Base-by-base conservation (phyloP, 495 filamentous ascomycete species). In the Saxophila tyrrhenica region DNA sequence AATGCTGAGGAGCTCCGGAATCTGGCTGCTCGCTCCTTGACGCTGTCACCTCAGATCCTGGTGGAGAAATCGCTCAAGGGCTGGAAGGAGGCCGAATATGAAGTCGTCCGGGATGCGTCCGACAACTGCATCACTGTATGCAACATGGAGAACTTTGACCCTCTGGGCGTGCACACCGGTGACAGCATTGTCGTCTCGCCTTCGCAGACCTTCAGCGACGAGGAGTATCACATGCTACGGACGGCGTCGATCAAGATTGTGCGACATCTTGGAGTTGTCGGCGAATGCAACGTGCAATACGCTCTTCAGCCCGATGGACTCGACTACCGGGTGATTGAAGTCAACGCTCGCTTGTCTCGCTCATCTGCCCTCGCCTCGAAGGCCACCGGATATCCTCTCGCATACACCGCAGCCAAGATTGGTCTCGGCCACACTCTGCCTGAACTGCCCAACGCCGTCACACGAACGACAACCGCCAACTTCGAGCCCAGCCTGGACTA, bases 111-210 rank as follows among this genome's bases (percentile, higher is more conserved):
- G 58, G 92, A 98, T 77, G 86, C 82, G 41, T 81, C 86, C 54
- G 89, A 98, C 72, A 98, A 98, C 77, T 98, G 92, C 72, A 97
- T 98, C 68, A 98, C 92, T 7, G 92, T 98, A 58, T 98, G 92
- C 73, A 98, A 98, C 75, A 98, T 98, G 92, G 92, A 98, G 72
- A 98, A 98, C 70, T 97, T 98, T 60, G 92, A 98, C 71, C 92
- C 92, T 57, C 82, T 98, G 25, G 92, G 92, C 63, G 96, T 97
- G 52, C 92, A 98, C 65, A 98, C 92, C 9, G 92, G 92, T 68
- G 92, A 98, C 70, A 96, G 91, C 23, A 98, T 98, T 64, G 92
- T 98, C 52, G 92, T 98, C 20, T 94, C 92, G 3, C 92, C 92
- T 22, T 95, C 89, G 10, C 92, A 97, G 70, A 98, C 92, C 0